phyloP scores from a whole-genome alignment of 345 rosid species.

The Gossypium turneri region DNA sequence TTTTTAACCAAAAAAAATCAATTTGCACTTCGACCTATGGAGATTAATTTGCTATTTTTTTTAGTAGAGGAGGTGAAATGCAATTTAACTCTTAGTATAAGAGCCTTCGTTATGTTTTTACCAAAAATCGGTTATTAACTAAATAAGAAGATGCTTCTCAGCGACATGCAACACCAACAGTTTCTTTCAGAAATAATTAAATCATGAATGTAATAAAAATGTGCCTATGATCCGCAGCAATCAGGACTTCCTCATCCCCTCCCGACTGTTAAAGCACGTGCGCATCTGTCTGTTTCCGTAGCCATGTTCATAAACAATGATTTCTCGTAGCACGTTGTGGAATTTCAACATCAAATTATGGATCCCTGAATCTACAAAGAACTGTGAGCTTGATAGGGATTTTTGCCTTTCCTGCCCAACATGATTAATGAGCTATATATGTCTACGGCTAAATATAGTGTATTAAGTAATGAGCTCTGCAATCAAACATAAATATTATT shows the following conservation, averaged over 20 bases:
- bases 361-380: neutral
- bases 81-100: too few species aligned
- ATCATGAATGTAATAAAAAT: neutral
- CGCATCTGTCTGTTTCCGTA: neutral
- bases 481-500: neutral
- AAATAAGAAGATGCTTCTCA: neutral
- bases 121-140: neutral
- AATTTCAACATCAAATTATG: neutral
- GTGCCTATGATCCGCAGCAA: neutral
- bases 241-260: neutral
- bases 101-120: too few species aligned
- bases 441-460: neutral
- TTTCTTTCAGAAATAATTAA: neutral
- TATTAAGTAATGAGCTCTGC: neutral
- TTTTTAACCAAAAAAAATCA: neutral
- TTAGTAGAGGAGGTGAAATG: too few species aligned
- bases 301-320: conserved; percentile 7
- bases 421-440: neutral
- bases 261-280: neutral
- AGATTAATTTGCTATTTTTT: too few species aligned
- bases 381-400: neutral
- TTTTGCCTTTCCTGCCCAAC: neutral
- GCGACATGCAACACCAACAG: neutral
- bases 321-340: neutral
- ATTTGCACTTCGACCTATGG: too few species aligned